Base-by-base conservation (phyloP, 495 filamentous ascomycete species). In the Neurospora tetrasperma region DNA sequence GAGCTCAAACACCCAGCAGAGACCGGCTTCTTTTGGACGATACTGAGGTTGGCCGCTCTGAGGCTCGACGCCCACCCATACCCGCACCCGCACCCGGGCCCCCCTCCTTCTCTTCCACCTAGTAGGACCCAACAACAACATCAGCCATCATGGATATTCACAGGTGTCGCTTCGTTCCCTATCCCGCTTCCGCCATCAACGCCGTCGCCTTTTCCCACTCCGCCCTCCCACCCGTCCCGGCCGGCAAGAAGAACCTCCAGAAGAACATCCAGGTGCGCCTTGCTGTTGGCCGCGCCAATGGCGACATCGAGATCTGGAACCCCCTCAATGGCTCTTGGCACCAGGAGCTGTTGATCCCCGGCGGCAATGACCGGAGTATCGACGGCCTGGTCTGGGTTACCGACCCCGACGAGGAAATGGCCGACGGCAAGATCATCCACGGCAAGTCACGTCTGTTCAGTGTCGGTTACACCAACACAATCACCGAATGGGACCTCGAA, bases 231-330 rank as follows among this genome's bases (percentile, higher is more conserved):
- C 87, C 89, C 5, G 84, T 88, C 71, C 85, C 89, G 14, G 87
- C 88, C 11, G 85, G 86, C 70, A 86, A 86, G 38, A 90, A 86
- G 74, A 85, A 91, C 66, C 74, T 71, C 14, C 74, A 77, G 59
- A 81, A 83, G 70, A 75, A 79, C 18, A 75, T 81, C 38, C 82
- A 83, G 70, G 83, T 85, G n/a, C 89, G 94, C 74, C 88, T 98
- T 23, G 96, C 96, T 14, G 87, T 99, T 76, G 96, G 96, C 70
- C 90, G 96, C 74, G 91, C 93, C 62, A 98, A 98, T 80, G 96
- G 96, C 77, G 93, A 97, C 78, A 96, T 99, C 76, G 96, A 98
- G 83, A 94, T 99, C 73, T 99, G 96, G 96, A 97, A 97, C 80
- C 96, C 96, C 8, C 81, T 91, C 73, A 88, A 88, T 74, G 94